Conservation (phyloP, 495 filamentous ascomycete species). For the Apodospora peruviana region DNA sequence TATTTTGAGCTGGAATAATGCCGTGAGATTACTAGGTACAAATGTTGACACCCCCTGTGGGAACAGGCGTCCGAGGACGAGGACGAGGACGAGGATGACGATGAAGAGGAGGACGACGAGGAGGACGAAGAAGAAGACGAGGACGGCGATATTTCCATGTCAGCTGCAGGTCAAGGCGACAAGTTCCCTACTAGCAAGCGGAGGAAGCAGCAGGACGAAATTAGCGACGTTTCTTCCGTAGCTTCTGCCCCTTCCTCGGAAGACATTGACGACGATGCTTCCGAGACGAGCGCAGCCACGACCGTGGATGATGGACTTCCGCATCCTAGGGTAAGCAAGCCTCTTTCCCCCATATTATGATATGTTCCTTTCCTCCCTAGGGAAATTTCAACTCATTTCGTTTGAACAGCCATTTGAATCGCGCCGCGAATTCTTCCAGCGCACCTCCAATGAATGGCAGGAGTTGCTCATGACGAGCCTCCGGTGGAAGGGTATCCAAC, state of each 20-base stretch:
- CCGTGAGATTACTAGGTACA: too few species aligned
- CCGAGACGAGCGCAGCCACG: constrained; percentile 37
- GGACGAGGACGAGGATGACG: constrained; percentile 65
- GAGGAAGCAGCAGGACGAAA: constrained; percentile 39
- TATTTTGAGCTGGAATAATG: background rate
- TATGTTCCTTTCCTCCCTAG: constrained; percentile 5
- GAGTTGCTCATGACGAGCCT: constrained; percentile 66
- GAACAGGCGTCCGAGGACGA: constrained; percentile 60
- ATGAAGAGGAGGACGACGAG: constrained; percentile 62
- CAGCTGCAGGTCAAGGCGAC: constrained; percentile 26
- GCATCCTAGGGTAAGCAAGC: constrained; percentile 51
- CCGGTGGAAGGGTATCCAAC: constrained; percentile 51
- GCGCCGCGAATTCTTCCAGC: constrained; percentile 83
- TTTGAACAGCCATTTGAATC: constrained; percentile 73
- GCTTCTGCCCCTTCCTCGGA: constrained; percentile 23
- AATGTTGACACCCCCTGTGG: too few species aligned
- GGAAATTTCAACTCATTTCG: background rate
- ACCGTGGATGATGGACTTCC: constrained; percentile 54
- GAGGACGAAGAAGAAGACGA: constrained; percentile 54
- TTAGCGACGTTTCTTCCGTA: constrained; percentile 24
- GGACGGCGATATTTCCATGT: constrained; percentile 47
- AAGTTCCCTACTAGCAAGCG: constrained; percentile 36
- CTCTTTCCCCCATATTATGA: too few species aligned
- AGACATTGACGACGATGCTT: constrained; percentile 44
- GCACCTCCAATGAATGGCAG: constrained; percentile 89